A percentile compares a stretch with the other conserved stretches of the same genome.
Conservation (phyloP, 768 basidiomycete species). For the Amanita inopinata region DNA sequence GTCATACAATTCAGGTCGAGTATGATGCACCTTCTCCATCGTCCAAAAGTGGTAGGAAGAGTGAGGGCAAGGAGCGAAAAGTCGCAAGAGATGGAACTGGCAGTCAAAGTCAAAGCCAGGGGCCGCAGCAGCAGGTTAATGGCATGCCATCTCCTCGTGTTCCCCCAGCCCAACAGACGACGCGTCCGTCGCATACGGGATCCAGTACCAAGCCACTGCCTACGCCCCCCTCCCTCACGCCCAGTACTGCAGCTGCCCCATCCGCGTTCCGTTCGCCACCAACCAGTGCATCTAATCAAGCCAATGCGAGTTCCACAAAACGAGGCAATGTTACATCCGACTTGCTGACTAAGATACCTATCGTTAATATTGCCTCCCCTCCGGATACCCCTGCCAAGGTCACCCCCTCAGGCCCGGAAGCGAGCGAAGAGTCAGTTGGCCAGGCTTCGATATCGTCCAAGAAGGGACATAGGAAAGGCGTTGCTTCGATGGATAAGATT, state of each 20-base stretch:
- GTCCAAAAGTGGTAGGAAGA: constrained; percentile 21
- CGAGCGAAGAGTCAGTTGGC: constrained; percentile 23
- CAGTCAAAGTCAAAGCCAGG: constrained; percentile 17
- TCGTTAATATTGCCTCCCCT: constrained; percentile 28
- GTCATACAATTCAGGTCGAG: constrained; percentile 96
- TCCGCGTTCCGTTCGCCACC: not conserved
- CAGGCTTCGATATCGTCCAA: constrained; percentile 23
- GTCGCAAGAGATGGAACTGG: too few relatives aligned
- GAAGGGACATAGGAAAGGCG: constrained; percentile 53
- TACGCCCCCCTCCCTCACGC: not conserved
- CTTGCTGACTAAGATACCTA: constrained; percentile 18
- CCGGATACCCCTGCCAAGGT: constrained; percentile 24
- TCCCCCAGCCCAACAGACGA: not conserved
- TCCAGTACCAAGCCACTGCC: constrained; percentile 5
- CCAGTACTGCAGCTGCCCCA: not conserved
- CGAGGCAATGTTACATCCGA: constrained; percentile 17
- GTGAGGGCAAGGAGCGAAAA: constrained; percentile 22
- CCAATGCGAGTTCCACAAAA: constrained; percentile 15
- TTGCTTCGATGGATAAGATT: constrained; percentile 69
- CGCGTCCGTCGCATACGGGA: not conserved
- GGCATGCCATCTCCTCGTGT: not conserved
- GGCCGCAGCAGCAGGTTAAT: not conserved
- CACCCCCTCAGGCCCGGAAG: constrained; percentile 13
- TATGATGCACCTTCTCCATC: constrained; percentile 54
- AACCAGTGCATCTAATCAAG: not conserved